phyloP scores from a whole-genome alignment of 495 filamentous ascomycete genomes.

The Daldinia decipiens region DNA sequence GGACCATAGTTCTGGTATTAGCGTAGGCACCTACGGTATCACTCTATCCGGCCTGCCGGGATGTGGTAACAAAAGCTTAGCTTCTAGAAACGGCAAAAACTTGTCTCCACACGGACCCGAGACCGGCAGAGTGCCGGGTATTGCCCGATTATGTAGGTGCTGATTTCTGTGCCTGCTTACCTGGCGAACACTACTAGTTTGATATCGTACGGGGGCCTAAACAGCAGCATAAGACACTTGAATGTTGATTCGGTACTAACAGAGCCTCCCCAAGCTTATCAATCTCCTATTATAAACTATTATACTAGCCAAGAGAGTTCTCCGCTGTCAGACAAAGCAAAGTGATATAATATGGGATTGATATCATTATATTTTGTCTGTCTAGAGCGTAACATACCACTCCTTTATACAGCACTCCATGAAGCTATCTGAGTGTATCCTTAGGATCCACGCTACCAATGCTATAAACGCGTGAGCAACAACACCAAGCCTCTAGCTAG shows the following conservation, averaged over 20 bases:
- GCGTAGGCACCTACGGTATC: background rate
- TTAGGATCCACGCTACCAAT: background rate
- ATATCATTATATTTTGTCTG: background rate
- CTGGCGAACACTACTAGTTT: too few species aligned
- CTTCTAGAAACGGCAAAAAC: background rate
- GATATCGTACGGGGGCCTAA: background rate
- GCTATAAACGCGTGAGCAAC: constrained; percentile 1
- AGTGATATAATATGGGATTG: background rate
- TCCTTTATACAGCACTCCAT: constrained; percentile 2
- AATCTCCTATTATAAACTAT: background rate
- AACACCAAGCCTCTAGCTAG: background rate
- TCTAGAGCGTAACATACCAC: background rate
- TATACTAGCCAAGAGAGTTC: background rate
- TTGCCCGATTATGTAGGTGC: background rate
- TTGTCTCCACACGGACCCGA: constrained; percentile 1
- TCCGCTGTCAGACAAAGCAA: background rate
- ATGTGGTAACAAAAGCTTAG: background rate
- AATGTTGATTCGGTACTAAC: background rate
- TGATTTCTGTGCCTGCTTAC: background rate
- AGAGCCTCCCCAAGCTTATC: background rate
- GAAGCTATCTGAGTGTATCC: background rate
- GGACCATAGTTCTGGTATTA: background rate
- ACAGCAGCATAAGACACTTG: background rate
- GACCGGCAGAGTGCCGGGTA: background rate
- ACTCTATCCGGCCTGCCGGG: background rate